Evolutionary conservation across 352 stramenopile genomes (phyloP).

Genomic region (Pythium brachiatum): DNA sequence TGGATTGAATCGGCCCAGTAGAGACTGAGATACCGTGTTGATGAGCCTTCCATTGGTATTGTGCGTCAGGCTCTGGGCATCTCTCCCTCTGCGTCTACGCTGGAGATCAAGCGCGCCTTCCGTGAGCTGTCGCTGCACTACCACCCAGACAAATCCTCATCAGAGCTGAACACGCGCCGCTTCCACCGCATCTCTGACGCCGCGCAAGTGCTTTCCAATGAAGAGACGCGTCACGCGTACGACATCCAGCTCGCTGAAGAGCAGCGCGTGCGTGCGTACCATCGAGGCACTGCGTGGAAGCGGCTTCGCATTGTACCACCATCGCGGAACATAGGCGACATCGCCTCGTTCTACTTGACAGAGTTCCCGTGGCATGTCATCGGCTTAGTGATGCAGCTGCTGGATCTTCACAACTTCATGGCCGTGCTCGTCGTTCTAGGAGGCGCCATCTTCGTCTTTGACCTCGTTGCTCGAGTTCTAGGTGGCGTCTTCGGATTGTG

Average conservation of each 20-base stretch:
- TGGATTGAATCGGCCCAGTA: not conserved
- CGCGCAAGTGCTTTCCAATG: slow-evolving; percentile 29
- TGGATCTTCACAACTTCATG: slow-evolving; percentile 27
- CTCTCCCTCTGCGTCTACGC: slow-evolving; percentile 15
- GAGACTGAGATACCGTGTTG: not conserved
- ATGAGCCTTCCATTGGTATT: not conserved
- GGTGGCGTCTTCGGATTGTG: slow-evolving; percentile 5
- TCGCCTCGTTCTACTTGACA: slow-evolving; percentile 31
- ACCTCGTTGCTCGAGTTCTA: slow-evolving; percentile 18
- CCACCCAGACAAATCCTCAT: slow-evolving; percentile 67
- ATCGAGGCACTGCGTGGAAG: slow-evolving; percentile 20
- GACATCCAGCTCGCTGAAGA: slow-evolving; percentile 29
- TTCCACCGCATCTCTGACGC: slow-evolving; percentile 50
- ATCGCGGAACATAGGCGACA: not conserved
- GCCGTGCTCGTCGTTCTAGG: slow-evolving; percentile 27
- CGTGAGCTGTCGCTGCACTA: slow-evolving; percentile 67
- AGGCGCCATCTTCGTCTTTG: slow-evolving; percentile 29
- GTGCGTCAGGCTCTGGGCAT: slow-evolving; percentile 33
- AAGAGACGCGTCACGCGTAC: slow-evolving; percentile 24
- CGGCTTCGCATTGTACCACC: slow-evolving; percentile 12
- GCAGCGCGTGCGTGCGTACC: slow-evolving; percentile 21
- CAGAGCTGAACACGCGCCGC: slow-evolving; percentile 28
- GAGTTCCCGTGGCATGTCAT: slow-evolving; percentile 30
- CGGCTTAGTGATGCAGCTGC: slow-evolving; percentile 16
- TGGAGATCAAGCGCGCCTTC: slow-evolving; percentile 60